Percentiles rank a stretch among this genome's conserved stretches.
These are phyloP conservation scores for Moesziomyces sp. DNA, from an alignment of 1,284 basidiomycete species.

Conservation along the genomic window DNA sequence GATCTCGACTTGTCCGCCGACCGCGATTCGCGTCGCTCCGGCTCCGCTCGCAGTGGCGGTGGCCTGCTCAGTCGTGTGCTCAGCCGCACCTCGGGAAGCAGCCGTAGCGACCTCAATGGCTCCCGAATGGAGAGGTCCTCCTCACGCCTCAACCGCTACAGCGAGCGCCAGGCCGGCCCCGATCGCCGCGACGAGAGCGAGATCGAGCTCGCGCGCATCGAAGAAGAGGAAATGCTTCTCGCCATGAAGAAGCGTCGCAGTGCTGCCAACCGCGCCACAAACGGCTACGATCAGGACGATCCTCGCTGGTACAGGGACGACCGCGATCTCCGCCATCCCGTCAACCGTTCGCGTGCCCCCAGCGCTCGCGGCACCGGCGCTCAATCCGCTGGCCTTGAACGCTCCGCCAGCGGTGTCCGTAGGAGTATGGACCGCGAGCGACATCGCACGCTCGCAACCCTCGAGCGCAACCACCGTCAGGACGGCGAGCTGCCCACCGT, in stretches of 20 bases:
- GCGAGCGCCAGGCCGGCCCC: constrained; percentile 12
- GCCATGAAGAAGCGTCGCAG: constrained; percentile 39
- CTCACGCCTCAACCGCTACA: constrained; percentile 31
- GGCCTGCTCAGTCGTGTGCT: constrained; percentile 39
- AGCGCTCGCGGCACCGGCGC: background rate
- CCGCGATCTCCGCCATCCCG: constrained; percentile 11
- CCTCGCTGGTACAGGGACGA: constrained; percentile 43
- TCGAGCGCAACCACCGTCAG: constrained; percentile 14
- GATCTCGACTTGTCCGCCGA: constrained; percentile 7
- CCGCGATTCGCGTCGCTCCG: background rate
- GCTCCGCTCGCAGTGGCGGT: constrained; percentile 8
- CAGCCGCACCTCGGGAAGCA: constrained; percentile 22
- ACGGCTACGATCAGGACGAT: constrained; percentile 30
- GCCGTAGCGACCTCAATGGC: constrained; percentile 11
- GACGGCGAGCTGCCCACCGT: constrained; percentile 24
- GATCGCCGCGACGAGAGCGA: constrained; percentile 34
- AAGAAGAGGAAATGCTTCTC: constrained; percentile 46
- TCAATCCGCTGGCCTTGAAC: constrained; percentile 13
- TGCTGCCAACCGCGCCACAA: constrained; percentile 31
- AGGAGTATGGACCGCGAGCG: constrained; percentile 43
- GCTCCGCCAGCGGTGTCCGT: constrained; percentile 26
- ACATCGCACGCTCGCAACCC: constrained; percentile 22
- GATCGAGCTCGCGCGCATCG: constrained; percentile 37
- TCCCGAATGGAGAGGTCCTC: constrained; percentile 25
- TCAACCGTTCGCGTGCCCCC: constrained; percentile 4